phyloP scores from a whole-genome alignment of 768 basidiomycete species.

The Mycena galericulata region DNA sequence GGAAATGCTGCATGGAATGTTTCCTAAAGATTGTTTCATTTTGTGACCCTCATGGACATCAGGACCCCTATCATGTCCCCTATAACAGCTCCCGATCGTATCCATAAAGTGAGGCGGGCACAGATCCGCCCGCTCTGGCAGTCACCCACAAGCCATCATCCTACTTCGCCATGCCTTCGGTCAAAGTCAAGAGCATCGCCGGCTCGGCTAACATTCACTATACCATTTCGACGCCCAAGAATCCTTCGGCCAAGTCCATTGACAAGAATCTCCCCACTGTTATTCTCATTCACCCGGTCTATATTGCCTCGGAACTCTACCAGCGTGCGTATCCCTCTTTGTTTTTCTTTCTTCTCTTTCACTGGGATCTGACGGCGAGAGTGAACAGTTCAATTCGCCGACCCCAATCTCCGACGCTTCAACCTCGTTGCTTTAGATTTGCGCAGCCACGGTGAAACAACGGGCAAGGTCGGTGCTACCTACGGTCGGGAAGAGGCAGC shows the following conservation, averaged over 20 bases:
- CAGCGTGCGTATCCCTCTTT: constrained; percentile 44
- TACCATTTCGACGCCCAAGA: constrained; percentile 52
- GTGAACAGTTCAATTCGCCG: constrained; percentile 49
- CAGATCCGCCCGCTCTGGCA: no score
- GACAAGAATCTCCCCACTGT: constrained; percentile 50
- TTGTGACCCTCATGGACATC: background rate
- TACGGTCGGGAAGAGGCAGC: constrained; percentile 48
- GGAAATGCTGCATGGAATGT: no score
- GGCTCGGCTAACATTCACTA: constrained; percentile 49
- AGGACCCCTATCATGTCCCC: no score
- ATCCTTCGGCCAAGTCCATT: constrained; percentile 43
- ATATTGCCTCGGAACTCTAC: constrained; percentile 47
- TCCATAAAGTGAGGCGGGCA: no score
- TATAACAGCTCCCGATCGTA: no score
- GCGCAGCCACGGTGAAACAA: constrained; percentile 49
- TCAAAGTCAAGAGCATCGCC: constrained; percentile 45
- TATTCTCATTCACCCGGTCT: constrained; percentile 53
- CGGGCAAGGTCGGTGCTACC: constrained; percentile 39
- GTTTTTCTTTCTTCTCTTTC: background rate
- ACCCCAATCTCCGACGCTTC: constrained; percentile 50
- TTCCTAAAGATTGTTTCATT: no score
- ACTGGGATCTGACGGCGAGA: no score
- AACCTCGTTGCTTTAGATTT: constrained; percentile 52
- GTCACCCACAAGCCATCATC: background rate
- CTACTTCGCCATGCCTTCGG: constrained; percentile 43